phyloP scores from a whole-genome alignment of 1,139 yeast genomes.

The Sugiyamaella pinicola region DNA sequence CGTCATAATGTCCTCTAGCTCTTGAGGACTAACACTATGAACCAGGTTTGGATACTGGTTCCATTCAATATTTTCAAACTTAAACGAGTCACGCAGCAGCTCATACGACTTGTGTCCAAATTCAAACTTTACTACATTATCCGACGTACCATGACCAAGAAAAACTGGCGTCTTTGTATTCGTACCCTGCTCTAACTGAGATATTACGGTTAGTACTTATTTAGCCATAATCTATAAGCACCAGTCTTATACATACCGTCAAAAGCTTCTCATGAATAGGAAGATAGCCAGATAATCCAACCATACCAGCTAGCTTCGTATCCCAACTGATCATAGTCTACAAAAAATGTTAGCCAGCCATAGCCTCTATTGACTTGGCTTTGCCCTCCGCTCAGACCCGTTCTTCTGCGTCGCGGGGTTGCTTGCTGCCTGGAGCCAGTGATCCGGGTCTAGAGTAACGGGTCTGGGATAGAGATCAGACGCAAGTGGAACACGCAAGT shows the following conservation, averaged over 20 bases:
- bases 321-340: slow-evolving; percentile 44
- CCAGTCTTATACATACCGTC: slow-evolving; percentile 30
- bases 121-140: slow-evolving; percentile 60
- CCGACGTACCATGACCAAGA: slow-evolving; percentile 85
- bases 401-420: too few species aligned
- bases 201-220: neutral
- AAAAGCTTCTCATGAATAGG: slow-evolving; percentile 53
- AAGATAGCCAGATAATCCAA: slow-evolving; percentile 77
- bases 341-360: neutral
- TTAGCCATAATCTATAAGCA: neutral
- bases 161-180: slow-evolving; percentile 75
- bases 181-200: slow-evolving; percentile 35
- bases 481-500: too few species aligned
- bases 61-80: slow-evolving; percentile 57
- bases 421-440: too few species aligned
- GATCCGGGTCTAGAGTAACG: too few species aligned
- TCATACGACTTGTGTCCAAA: slow-evolving; percentile 52
- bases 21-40: slow-evolving; percentile 70
- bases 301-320: slow-evolving; percentile 72
- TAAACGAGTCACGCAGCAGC: slow-evolving; percentile 49
- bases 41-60: slow-evolving; percentile 63
- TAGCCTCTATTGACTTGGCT: too few species aligned
- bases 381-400: too few species aligned
- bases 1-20: slow-evolving; percentile 58
- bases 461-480: too few species aligned